Evolutionary conservation across 352 stramenopile genomes (phyloP), one percentile per base, ranked within the genome.

Genomic region (Pythium brachiatum): DNA sequence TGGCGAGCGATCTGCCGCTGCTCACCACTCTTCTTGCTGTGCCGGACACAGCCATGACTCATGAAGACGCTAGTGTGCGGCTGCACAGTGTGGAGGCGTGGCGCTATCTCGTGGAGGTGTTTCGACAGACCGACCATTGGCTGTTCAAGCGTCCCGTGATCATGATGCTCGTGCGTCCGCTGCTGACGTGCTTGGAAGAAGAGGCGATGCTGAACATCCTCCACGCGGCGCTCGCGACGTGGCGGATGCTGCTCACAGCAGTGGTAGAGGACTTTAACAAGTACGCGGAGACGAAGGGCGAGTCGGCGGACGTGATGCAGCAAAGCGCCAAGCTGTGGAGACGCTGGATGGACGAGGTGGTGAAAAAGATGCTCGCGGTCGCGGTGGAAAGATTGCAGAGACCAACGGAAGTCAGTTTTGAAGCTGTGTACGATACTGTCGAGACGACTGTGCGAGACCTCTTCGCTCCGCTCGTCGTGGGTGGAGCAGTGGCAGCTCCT

Each of bases 1-100:
- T 89, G 23, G 70, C 71, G 18, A 60, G 50, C 18, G 71, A 89
- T 53, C 53, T 88, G 13, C 67, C 29, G 18, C 69, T 77, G 53
- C 52, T 91, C 18, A 88, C 85, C 38, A 53, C 72, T 1, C 63
- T 89, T 16, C 53, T 91, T 36, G 83, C 86, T 51, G 67, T 88
- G 9, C 73, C 79, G 0, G 82, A 91, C 34, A 70, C 65, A 13
- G 81, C 68, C 31, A 77, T 89, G 69, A 59, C 70, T 26, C 70
- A 89, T 60, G 41, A 58, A 32, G 72, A 89, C 55, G 73, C 73
- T 5, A 67, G 69, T 0, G 64, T 86, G 43, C 70, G 76, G 12
- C 41, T 91, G 26, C 70, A 88, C 47, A 68, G 68, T 21, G 75
- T 89, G 60, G 69, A 88, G 53, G 70, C 62, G 29, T 91, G 82